phyloP scores from a whole-genome alignment of 2,329 filamentous ascomycete species.

The Davidsoniella virescens region DNA sequence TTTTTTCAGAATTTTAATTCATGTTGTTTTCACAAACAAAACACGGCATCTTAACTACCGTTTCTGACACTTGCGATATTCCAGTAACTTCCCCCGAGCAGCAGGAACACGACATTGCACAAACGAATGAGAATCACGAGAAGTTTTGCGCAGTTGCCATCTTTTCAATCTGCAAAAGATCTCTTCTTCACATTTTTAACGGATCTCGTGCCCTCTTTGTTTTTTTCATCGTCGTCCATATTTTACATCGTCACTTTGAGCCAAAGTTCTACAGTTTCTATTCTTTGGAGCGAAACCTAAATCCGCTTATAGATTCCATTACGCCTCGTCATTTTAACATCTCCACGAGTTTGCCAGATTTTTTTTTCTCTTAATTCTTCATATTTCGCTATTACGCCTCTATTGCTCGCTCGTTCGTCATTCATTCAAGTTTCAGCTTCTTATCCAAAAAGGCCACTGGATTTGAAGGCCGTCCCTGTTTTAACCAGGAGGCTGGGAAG shows the following conservation, averaged over 20 bases:
- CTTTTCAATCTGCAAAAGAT: too few relatives aligned
- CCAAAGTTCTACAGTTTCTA: too few relatives aligned
- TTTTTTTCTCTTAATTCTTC: neutral
- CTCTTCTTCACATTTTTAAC: too few relatives aligned
- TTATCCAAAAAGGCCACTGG: neutral
- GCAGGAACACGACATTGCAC: neutral
- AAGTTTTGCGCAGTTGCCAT: too few relatives aligned
- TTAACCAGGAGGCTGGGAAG: slow-evolving; percentile 5
- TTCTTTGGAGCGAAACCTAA: too few relatives aligned
- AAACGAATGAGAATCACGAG: too few relatives aligned
- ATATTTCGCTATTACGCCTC: slow-evolving; percentile 5
- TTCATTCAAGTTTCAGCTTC: too few relatives aligned
- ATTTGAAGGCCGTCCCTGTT: slow-evolving; percentile 4
- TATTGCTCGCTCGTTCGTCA: neutral
- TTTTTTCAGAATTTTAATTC: too few relatives aligned
- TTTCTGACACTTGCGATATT: too few relatives aligned
- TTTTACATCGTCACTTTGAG: neutral
- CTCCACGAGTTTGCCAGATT: neutral
- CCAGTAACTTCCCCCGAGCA: too few relatives aligned
- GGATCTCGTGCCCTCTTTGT: neutral
- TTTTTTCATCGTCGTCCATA: neutral
- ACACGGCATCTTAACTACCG: too few relatives aligned
- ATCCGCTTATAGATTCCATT: neutral
- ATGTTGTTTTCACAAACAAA: too few relatives aligned
- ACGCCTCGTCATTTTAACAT: neutral